Base-by-base conservation (phyloP, 2,329 filamentous ascomycete genomes). In the Sclerotinia glacialis region DNA sequence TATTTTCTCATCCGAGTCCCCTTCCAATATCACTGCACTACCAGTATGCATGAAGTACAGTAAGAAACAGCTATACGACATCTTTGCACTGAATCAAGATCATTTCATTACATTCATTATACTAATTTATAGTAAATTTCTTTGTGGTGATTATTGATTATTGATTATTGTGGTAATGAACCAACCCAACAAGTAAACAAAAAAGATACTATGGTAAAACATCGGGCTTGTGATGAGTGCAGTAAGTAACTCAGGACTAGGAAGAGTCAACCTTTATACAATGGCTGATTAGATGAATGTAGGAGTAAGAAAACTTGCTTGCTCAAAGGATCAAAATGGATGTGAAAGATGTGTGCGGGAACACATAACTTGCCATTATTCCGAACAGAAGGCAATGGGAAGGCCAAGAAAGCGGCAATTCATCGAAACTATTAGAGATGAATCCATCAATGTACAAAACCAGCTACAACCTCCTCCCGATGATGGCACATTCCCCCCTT, bases 141-240 rank as follows among this genome's bases (percentile, higher is more conserved):
- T 18, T 12, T 11, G 11, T 9, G 14, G 3, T n/a, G n/a, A 28
- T 59, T 11, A 56, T 63, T 23, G 49, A 40, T 59, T 14, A 56
- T 63, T 28, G 46, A 40, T 59, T 12, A 55, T 62, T 28, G 46
- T 69, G 52, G 66, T 65, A 12, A 69, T 72, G 66, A 26, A 68
- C n/a, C 40, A 26, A 68, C n/a, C 40, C 67, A 49, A n/a, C 61
- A 40, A 31, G 58, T 8, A 65, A 44, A 34, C 34, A 66, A 44
- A 68, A 40, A 68, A 21, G 61, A 70, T 16, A 28, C 69, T 28
- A 70, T 67, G 16, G 74, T 79, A 68, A 88, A 86, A 73, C 85
- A 84, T 69, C 82, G 85, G 58, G 86, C 86, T 68, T 89, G 87
- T 76, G 87, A 89, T 76, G 86, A 88, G 76, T 89, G 87, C 77